A percentile compares a stretch with the other conserved stretches of the same genome.
Evolutionary conservation across 192 early-diverging fungal genomes (phyloP).

Genomic region (Coemansia furcata): DNA sequence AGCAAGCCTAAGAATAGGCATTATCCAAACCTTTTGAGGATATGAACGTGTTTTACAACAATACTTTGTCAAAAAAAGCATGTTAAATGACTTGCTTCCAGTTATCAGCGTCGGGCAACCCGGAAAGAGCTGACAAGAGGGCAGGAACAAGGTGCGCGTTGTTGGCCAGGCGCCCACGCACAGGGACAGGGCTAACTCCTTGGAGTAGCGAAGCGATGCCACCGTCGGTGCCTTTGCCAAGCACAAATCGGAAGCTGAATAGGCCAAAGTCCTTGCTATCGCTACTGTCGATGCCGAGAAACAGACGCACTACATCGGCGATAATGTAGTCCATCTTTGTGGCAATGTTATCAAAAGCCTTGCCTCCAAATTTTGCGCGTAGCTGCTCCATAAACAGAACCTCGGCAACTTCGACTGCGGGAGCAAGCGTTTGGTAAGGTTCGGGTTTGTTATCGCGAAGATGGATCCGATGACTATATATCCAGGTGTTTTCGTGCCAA

Average conservation of each 20-base stretch:
- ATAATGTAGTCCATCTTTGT: conserved; percentile 7
- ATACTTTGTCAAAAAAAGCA: background rate
- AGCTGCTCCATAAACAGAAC: conserved; percentile 15
- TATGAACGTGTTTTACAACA: background rate
- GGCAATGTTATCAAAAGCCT: background rate
- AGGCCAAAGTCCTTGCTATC: conserved; percentile 41
- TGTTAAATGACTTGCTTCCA: conserved; percentile 11
- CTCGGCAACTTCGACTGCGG: conserved; percentile 19
- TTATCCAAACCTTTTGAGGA: background rate
- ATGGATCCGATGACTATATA: conserved; percentile 6
- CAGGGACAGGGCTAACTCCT: conserved; percentile 18
- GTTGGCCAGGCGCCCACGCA: conserved; percentile 16
- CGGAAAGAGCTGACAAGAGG: conserved; percentile 22
- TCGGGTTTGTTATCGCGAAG: conserved; percentile 19
- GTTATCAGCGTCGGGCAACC: conserved; percentile 5
- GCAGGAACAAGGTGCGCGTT: conserved; percentile 7
- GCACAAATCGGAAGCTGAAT: conserved; percentile 35
- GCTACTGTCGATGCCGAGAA: conserved; percentile 29
- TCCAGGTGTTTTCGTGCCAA: conserved; percentile 13
- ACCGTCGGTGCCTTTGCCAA: conserved; percentile 8
- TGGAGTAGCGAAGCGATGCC: conserved; percentile 22
- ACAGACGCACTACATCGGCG: conserved; percentile 18
- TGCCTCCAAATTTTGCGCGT: conserved; percentile 14
- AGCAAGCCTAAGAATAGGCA: conserved; percentile 20
- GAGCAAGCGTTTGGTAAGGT: conserved; percentile 30